These are phyloP conservation scores for Leptographium wingfieldii DNA, from an alignment of 2,329 filamentous ascomycete species.

Conservation along the genomic window DNA sequence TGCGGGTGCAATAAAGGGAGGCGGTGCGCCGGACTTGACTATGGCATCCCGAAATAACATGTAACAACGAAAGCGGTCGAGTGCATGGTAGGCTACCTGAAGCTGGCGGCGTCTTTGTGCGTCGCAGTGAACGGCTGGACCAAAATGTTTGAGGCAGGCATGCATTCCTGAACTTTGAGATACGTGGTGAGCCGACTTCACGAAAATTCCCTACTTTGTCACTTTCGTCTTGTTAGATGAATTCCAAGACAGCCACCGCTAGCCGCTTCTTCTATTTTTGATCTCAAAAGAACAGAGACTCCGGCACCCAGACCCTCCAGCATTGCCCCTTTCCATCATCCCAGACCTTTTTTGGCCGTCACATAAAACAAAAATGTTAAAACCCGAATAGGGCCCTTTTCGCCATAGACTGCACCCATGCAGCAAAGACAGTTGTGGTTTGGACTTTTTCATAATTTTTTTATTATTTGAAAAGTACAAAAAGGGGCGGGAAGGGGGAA, in stretches of 20 bases:
- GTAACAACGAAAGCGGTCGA: background rate
- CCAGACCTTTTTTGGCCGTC: background rate
- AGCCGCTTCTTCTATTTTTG: background rate
- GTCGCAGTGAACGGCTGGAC: background rate
- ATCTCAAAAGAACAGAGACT: background rate
- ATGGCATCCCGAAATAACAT: no score
- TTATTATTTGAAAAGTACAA: constrained; percentile 17
- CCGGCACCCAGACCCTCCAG: background rate
- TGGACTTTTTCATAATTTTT: constrained; percentile 6
- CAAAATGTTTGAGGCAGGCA: background rate
- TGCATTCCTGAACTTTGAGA: background rate
- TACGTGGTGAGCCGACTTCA: background rate
- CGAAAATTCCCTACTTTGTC: background rate
- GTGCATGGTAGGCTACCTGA: background rate
- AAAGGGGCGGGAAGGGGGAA: constrained; percentile 14
- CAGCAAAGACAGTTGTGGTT: background rate
- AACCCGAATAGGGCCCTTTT: background rate
- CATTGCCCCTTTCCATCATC: background rate
- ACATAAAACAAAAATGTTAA: background rate
- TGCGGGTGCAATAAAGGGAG: constrained; percentile 26
- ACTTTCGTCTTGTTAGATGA: background rate
- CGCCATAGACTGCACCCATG: background rate
- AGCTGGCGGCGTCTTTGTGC: background rate
- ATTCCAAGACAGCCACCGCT: background rate
- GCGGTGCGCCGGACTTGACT: background rate